Conservation (phyloP, 345 rosid species). For the Mercurialis annua region DNA sequence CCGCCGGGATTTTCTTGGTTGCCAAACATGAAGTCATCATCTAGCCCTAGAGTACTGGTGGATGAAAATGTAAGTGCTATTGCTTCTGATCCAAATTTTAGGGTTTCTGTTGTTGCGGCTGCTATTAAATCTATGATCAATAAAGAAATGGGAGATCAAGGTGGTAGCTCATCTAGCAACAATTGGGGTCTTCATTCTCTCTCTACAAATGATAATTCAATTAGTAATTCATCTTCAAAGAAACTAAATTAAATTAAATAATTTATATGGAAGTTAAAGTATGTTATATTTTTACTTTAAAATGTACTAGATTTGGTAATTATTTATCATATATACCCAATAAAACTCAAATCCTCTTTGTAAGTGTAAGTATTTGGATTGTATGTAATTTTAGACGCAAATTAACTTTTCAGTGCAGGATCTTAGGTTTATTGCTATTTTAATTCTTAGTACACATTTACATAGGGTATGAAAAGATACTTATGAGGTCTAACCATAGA, state of each 20-base stretch:
- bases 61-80: constrained; percentile 34
- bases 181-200: constrained; percentile 27
- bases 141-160: constrained; percentile 31
- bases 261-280: not conserved
- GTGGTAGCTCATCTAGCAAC: constrained; percentile 21
- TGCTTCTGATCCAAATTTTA: constrained; percentile 56
- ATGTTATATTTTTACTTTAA: not conserved
- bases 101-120: constrained; percentile 53
- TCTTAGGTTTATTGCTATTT: too few species aligned
- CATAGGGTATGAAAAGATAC: too few species aligned
- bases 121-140: constrained; percentile 44
- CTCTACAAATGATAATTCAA: constrained; percentile 21
- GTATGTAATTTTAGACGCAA: not conserved
- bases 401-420: not conserved
- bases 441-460: too few species aligned
- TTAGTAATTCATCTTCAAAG: constrained; percentile 5
- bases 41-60: not conserved
- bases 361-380: constrained; percentile 1
- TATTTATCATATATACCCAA: not conserved
- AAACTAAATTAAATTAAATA: too few species aligned
- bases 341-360: not conserved
- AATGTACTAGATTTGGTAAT: not conserved
- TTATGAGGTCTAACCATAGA: too few species aligned
- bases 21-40: constrained; percentile 10
- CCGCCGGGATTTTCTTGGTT: constrained; percentile 22